Evolutionary conservation across 2,329 filamentous ascomycete genomes (phyloP).

Genomic region (Aspergillus sp.): DNA sequence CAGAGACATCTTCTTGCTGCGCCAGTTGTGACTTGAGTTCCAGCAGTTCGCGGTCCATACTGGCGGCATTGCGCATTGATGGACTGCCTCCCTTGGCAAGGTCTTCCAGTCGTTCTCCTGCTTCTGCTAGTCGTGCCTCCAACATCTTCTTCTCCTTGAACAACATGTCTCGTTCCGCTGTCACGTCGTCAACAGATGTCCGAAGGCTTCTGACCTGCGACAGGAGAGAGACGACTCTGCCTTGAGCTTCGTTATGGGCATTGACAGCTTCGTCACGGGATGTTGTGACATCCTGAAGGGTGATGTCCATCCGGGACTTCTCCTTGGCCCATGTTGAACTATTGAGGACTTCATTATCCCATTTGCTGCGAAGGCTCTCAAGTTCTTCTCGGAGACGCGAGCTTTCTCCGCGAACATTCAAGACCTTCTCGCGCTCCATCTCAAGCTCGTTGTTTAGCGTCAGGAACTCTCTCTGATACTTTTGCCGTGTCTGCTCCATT

Average conservation of each 20-base stretch:
- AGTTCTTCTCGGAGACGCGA: constrained; percentile 88
- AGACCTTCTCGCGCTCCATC: constrained; percentile 81
- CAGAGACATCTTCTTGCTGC: constrained; percentile 87
- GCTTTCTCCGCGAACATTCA: constrained; percentile 80
- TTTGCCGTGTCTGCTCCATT: constrained; percentile 95
- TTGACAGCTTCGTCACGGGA: constrained; percentile 91
- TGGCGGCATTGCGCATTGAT: constrained; percentile 82
- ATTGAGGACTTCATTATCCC: constrained; percentile 97
- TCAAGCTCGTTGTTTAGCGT: constrained; percentile 88
- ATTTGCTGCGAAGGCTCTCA: constrained; percentile 89
- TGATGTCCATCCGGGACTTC: constrained; percentile 85
- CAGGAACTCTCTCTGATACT: constrained; percentile 91
- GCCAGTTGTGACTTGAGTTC: constrained; percentile 84
- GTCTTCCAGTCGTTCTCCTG: constrained; percentile 82
- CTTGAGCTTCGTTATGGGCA: constrained; percentile 91
- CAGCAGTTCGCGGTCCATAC: constrained; percentile 80
- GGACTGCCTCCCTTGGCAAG: constrained; percentile 80
- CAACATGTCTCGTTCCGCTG: constrained; percentile 77
- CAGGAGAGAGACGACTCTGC: constrained; percentile 83
- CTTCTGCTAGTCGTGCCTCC: constrained; percentile 79
- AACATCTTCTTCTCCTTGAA: constrained; percentile 86
- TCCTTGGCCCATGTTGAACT: constrained; percentile 98
- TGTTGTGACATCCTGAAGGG: constrained; percentile 78
- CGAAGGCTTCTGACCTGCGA: constrained; percentile 84
- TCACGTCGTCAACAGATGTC: constrained; percentile 77